Evolutionary conservation across 805 yeast genomes (phyloP), one percentile per base, ranked within the genome.

Genomic region (Wickerhamiella alocasiicola): DNA sequence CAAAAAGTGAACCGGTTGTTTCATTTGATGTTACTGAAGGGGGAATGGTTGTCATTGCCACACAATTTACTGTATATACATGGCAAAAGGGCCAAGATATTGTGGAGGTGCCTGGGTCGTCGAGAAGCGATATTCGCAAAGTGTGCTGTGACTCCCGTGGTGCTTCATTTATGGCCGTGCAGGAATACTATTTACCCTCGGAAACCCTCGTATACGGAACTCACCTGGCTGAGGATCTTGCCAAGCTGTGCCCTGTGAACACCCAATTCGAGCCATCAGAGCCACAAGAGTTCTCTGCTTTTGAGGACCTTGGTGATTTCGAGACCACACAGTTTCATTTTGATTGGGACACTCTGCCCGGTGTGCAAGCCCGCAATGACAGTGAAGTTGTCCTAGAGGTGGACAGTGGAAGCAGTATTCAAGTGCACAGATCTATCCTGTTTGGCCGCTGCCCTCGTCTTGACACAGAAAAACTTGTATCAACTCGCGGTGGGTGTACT

Each of bases 361-460:
- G 4, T 11, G 32, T 30, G 6, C 15, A 5, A 7, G 13, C 6
- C 11, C 13, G 6, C 12, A 27, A 27, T 20, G 36, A 32, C n/a
- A 3, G 21, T 3, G 15, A 19, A 9, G 5, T 28, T 6, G 17
- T n/a, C 18, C 16, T 26, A n/a, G 28, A 28, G 15, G 16, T 20
- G 6, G 21, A 30, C 12, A n/a, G n/a, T 9, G 16, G 28, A 6
- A 24, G 24, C 12, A n/a, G n/a, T 9, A 20, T 47, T 2, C 30
- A 26, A 7, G 48, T 45, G 4, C 50, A 47, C 28, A 6, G 26
- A 1, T 46, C 49, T 2, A 38, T 49, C 6, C 29, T 50, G 11
- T 40, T 34, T 9, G 53, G 48, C 11, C 40, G 54, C 7, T 49
- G 51, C 37, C 52, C 54, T 5, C 32, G 43, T 1, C 31, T 50